phyloP scores from a whole-genome alignment of 202 grass and related monocot genomes.

The Saccharum hybrid region DNA sequence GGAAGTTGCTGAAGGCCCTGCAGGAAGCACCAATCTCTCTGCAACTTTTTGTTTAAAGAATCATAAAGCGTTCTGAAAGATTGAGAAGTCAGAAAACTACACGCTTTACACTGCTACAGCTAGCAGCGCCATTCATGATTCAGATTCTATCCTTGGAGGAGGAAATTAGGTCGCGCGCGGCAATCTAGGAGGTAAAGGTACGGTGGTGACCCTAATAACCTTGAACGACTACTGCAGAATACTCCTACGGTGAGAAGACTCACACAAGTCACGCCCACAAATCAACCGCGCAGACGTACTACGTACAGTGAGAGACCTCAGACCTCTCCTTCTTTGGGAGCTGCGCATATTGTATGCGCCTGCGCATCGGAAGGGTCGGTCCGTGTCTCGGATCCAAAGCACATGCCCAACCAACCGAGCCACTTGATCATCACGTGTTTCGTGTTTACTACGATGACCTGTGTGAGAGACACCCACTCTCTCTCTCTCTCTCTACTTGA shows the following conservation, averaged over 20 bases:
- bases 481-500: conserved; percentile 22
- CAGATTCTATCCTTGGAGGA: conserved; percentile 1
- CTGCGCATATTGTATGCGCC: conserved; percentile 26
- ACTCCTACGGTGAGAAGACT: neutral
- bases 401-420: conserved; percentile 47
- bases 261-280: neutral
- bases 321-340: conserved; percentile 32
- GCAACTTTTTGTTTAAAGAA: conserved; percentile 25
- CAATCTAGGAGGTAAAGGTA: conserved; percentile 27
- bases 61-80: conserved; percentile 5
- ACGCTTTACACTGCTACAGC: conserved; percentile 27
- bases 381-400: conserved; percentile 39
- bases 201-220: neutral
- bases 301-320: neutral
- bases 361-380: conserved; percentile 24
- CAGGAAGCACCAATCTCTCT: neutral
- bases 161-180: neutral
- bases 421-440: conserved; percentile 34
- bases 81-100: conserved; percentile 39
- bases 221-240: neutral
- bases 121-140: neutral
- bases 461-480: neutral
- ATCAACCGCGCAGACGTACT: neutral
- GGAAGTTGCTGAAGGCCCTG: neutral
- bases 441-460: neutral